These are phyloP conservation scores for Cyathus pygmaeus DNA, from an alignment of 1,284 basidiomycete genomes.

Conservation along the genomic window DNA sequence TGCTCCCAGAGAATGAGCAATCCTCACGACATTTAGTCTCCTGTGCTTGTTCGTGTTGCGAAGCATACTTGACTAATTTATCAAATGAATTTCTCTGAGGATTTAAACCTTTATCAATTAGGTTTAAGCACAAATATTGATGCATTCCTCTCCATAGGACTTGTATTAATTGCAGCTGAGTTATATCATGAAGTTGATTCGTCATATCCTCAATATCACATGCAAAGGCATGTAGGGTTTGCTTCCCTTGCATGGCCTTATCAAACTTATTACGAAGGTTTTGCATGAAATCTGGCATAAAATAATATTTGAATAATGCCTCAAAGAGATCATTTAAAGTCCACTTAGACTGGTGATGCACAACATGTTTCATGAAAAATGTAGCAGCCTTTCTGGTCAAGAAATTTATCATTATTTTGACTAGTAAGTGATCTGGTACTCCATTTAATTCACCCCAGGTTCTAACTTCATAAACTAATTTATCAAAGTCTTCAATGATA, in stretches of 20 bases:
- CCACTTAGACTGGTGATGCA: background rate
- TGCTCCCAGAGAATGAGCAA: background rate
- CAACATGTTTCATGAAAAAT: conserved; percentile 8
- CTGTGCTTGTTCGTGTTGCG: background rate
- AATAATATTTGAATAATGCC: too few species aligned
- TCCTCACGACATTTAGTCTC: background rate
- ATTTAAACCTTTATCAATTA: background rate
- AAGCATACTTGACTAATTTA: background rate
- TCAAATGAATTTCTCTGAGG: background rate
- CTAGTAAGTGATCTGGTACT: background rate
- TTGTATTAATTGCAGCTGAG: background rate
- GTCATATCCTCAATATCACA: background rate
- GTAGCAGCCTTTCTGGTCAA: conserved; percentile 2
- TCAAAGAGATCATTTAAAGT: too few species aligned
- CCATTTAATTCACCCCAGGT: background rate
- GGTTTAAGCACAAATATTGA: background rate
- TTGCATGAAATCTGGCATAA: too few species aligned
- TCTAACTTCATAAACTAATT: background rate
- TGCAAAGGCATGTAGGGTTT: background rate
- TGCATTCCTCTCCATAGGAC: background rate
- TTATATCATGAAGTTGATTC: background rate
- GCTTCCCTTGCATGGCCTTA: too few species aligned
- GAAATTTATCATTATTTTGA: conserved; percentile 3
- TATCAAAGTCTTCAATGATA: too few species aligned
- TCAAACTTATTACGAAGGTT: too few species aligned